These are phyloP conservation scores for Acanthamoeba divionensis DNA, from an alignment of 208 protist species.

Conservation along the genomic window DNA sequence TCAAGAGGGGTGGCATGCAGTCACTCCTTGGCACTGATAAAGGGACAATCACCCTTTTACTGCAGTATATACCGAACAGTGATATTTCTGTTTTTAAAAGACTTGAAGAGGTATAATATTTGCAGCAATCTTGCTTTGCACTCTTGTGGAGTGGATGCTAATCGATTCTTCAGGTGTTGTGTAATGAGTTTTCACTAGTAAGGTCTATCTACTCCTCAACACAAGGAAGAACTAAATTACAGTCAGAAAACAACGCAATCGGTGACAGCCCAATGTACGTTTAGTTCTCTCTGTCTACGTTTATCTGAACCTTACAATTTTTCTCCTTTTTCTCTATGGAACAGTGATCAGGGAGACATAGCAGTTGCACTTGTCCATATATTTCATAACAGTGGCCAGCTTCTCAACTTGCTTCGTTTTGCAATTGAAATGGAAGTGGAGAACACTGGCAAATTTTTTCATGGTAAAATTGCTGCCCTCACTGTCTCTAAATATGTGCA, in stretches of 20 bases:
- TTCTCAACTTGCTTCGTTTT: neutral
- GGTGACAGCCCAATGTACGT: neutral
- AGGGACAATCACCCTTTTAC: neutral
- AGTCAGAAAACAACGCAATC: neutral
- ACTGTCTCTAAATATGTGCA: neutral
- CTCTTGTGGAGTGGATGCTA: too few species aligned
- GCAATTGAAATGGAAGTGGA: conserved; percentile 45
- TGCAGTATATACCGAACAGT: conserved; percentile 45
- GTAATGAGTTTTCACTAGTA: conserved; percentile 19
- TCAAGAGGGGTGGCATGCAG: conserved; percentile 3
- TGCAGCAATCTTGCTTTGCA: neutral
- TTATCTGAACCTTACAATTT: too few species aligned
- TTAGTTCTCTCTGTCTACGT: too few species aligned
- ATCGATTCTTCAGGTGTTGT: neutral
- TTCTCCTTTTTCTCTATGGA: too few species aligned
- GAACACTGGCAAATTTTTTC: neutral
- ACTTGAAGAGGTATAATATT: conserved; percentile 1
- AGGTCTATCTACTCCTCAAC: conserved; percentile 28
- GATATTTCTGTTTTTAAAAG: conserved; percentile 44
- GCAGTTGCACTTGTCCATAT: conserved; percentile 20
- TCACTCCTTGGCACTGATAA: neutral
- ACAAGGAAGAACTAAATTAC: neutral
- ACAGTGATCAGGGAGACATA: conserved; percentile 3
- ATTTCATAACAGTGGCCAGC: conserved; percentile 18
- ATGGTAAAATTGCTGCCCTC: neutral